Base-by-base conservation (phyloP, 2,329 filamentous ascomycete genomes). In the Penicillium expansum region DNA sequence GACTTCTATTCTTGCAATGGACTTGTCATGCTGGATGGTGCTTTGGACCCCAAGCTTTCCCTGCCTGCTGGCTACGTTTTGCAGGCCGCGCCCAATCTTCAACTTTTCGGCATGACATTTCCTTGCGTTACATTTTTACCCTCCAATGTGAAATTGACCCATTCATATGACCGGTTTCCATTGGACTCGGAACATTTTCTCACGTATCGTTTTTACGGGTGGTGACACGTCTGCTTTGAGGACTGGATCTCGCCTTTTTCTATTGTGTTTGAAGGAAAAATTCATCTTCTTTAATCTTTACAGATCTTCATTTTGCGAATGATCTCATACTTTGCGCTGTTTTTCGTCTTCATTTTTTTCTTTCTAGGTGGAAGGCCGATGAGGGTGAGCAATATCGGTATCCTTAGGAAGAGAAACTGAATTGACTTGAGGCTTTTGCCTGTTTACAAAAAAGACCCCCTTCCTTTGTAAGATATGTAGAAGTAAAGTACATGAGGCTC, bases 131-230 rank as follows among this genome's bases (percentile, higher is more conserved):
- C 42, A 45, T 49, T 58, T 52, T 52, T 56, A 52, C 24, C 27
- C 9, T 44, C 51, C 55, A 57, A 57, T 57, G 50, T 53, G 55
- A 49, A 45, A 48, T 60, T 57, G 57, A 60, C 49, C 48, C 43
- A 44, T 48, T 55, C 43, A 32, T 48, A 44, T 33, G 35, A 52
- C 45, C 37, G 45, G 27, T 43, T 30, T 42, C 29, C 41, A 51
- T 58, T 57, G 48, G 22, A 35, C 44, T 48, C 33, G 37, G 57
- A 45, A 43, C 16, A 20, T 47, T 48, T 37, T 52, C 39, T 57
- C 43, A 50, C 43, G 53, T 58, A 50, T 63, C 24, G 30, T 27
- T 48, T 53, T 39, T 30, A 52, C 32, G 55, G 35, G 53, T 48
- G 45, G 47, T 56, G 50, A 51, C 44, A 29, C 38, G 30, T 50